Evolutionary conservation across 2,329 filamentous ascomycete species (phyloP).

Genomic region (Xylaria polymorpha): DNA sequence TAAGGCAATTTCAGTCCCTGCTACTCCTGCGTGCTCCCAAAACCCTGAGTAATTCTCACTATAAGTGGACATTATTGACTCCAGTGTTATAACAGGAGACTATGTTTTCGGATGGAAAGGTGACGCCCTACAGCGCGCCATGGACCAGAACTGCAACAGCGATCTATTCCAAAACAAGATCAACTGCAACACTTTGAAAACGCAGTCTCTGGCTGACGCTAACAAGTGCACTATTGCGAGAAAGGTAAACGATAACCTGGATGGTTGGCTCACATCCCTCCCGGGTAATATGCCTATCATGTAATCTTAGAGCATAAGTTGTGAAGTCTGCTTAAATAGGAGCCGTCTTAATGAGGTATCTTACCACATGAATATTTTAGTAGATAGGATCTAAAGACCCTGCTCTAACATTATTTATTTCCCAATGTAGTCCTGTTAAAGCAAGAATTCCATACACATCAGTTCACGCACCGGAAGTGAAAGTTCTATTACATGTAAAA

Average conservation of each 20-base stretch:
- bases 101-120: conserved; percentile 58
- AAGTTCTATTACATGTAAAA: neutral
- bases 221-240: conserved; percentile 50
- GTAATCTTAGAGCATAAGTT: conserved; percentile 25
- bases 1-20: too few relatives aligned
- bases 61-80: neutral
- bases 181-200: conserved; percentile 47
- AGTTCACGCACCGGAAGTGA: neutral
- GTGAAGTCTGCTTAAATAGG: neutral
- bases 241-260: conserved; percentile 50
- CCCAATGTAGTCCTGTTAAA: neutral
- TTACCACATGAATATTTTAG: neutral
- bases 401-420: neutral
- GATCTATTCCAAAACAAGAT: conserved; percentile 48
- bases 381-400: neutral
- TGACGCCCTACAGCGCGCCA: conserved; percentile 53
- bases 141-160: conserved; percentile 52
- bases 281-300: conserved; percentile 47
- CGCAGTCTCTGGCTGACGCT: conserved; percentile 47
- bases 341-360: conserved; percentile 4
- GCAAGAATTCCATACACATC: neutral
- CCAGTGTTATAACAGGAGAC: conserved; percentile 45
- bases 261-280: conserved; percentile 49
- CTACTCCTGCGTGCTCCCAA: too few relatives aligned
- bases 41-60: neutral